These are phyloP conservation scores for Calonectria pauciramosa DNA, from an alignment of 2,329 filamentous ascomycete genomes.

Conservation along the genomic window DNA sequence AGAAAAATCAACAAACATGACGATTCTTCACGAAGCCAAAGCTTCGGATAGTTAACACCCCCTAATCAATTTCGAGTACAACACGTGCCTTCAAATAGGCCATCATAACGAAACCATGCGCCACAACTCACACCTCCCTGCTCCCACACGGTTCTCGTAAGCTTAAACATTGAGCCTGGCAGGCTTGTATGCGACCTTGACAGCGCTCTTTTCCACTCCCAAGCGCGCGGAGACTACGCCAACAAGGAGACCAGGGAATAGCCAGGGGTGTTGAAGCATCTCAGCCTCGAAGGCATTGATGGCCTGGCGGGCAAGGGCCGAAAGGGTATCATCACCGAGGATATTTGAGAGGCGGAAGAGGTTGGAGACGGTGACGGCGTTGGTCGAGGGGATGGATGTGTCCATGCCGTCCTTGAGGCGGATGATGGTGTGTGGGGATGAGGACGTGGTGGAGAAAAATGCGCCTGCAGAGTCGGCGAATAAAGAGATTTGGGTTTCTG, in stretches of 20 bases:
- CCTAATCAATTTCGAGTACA: background rate
- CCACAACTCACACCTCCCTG: background rate
- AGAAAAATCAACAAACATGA: background rate
- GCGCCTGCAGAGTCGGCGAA: slow-evolving; percentile 82
- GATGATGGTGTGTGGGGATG: slow-evolving; percentile 79
- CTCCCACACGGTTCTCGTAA: background rate
- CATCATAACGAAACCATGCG: background rate
- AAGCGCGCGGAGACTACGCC: slow-evolving; percentile 81
- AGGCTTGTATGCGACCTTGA: slow-evolving; percentile 43
- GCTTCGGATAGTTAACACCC: background rate
- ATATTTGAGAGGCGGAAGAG: slow-evolving; percentile 84
- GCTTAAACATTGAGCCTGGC: slow-evolving; percentile 38
- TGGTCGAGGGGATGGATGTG: slow-evolving; percentile 89
- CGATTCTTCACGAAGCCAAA: background rate
- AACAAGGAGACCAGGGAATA: slow-evolving; percentile 86
- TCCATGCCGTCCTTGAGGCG: slow-evolving; percentile 97
- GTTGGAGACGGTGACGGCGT: slow-evolving; percentile 88
- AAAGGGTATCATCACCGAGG: slow-evolving; percentile 75
- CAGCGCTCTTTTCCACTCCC: slow-evolving; percentile 66
- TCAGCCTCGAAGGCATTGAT: slow-evolving; percentile 91
- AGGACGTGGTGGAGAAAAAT: slow-evolving; percentile 79
- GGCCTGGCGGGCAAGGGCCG: slow-evolving; percentile 77
- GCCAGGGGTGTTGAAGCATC: slow-evolving; percentile 91
- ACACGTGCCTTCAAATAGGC: background rate
- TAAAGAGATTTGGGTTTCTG: slow-evolving; percentile 78